Percentiles rank a stretch among this genome's conserved stretches.
Evolutionary conservation across 169 alveolate genomes (phyloP).

Genomic region (Cryptosporidium parvum): DNA sequence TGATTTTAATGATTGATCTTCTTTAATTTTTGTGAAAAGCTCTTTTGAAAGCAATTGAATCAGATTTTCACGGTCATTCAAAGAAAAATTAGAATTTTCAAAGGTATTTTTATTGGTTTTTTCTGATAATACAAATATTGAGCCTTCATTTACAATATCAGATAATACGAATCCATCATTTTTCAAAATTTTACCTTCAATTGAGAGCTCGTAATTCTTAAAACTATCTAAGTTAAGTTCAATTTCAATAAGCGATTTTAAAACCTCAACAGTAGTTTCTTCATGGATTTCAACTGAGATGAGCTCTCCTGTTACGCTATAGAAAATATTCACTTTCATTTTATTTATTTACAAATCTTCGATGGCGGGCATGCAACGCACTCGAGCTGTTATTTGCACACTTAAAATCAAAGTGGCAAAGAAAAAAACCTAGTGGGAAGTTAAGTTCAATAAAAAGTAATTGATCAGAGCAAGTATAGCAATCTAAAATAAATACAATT

Average conservation of each 20-base stretch:
- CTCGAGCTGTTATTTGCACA: not conserved
- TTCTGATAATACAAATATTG: not conserved
- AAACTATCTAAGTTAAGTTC: conserved; percentile 17
- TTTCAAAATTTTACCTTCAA: conserved; percentile 30
- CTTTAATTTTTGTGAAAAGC: conserved; percentile 76
- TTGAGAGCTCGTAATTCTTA: not conserved
- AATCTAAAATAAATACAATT: too few relatives aligned
- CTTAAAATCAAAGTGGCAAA: not conserved
- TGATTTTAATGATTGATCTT: conserved; percentile 71
- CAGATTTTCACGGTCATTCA: not conserved
- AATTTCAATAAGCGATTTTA: conserved; percentile 28
- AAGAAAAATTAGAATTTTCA: not conserved
- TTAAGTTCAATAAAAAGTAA: not conserved
- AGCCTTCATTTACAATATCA: not conserved
- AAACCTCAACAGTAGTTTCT: conserved; percentile 57
- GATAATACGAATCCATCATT: conserved; percentile 4
- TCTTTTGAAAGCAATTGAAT: conserved; percentile 30
- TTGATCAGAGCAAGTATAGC: not conserved
- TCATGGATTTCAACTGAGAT: conserved; percentile 27
- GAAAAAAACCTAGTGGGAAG: not conserved
- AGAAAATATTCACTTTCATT: conserved; percentile 31
- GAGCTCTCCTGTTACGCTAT: conserved; percentile 16
- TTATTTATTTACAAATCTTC: not conserved
- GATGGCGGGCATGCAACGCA: conserved; percentile 1
- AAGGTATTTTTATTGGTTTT: not conserved